These are phyloP conservation scores for Paramecium octaurelia DNA, from an alignment of 73 alveolate species.

Conservation along the genomic window DNA sequence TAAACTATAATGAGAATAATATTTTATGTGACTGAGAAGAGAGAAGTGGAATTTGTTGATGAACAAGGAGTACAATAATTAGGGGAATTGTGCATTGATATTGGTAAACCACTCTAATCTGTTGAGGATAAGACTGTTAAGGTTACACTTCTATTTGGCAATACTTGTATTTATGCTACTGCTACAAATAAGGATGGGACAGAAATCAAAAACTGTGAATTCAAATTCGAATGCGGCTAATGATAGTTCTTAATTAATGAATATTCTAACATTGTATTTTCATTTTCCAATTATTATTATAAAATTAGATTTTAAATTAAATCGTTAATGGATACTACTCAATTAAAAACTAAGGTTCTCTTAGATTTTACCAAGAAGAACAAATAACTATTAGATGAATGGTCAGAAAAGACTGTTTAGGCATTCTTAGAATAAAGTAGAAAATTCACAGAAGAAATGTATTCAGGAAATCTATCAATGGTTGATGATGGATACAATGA, in stretches of 20 bases:
- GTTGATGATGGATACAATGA: not conserved
- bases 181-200: conserved; percentile 97
- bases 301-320: not conserved
- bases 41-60: conserved; percentile 95
- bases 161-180: conserved; percentile 92
- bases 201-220: conserved; percentile 95
- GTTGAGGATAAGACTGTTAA: conserved; percentile 98
- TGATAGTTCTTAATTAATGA: not conserved
- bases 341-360: not conserved
- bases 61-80: conserved; percentile 90
- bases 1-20: conserved; percentile 97
- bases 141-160: conserved; percentile 95
- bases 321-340: not conserved
- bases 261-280: not conserved
- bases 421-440: not conserved
- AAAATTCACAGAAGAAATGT: conserved; percentile 27
- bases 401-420: not conserved
- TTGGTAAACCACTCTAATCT: conserved; percentile 93
- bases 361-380: not conserved
- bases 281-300: not conserved
- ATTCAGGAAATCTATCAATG: not conserved
- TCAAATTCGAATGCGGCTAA: conserved; percentile 88
- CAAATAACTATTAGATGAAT: conserved; percentile 12
- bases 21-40: conserved; percentile 89
- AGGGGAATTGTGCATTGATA: conserved; percentile 96